phyloP scores from a whole-genome alignment of 768 basidiomycete genomes.

The Tephrocybe rancida region DNA sequence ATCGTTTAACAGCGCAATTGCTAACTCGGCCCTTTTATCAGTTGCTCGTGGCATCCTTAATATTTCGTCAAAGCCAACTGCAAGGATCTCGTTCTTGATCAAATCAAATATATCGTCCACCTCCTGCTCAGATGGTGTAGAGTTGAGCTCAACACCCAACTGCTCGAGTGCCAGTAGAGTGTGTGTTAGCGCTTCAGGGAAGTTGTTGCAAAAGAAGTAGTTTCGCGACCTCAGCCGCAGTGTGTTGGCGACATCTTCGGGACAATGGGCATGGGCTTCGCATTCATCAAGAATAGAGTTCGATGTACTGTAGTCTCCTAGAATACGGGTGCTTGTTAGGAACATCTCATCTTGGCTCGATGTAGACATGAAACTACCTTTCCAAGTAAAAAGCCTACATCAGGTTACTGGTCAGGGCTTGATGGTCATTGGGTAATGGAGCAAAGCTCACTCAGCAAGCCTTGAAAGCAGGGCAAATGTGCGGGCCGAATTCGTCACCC shows the following conservation, averaged over 20 bases:
- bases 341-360: neutral
- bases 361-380: constrained; percentile 45
- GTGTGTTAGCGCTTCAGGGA: constrained; percentile 56
- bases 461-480: constrained; percentile 58
- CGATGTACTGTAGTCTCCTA: constrained; percentile 58
- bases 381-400: constrained; percentile 63
- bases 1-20: constrained; percentile 68
- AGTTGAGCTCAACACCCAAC: constrained; percentile 63
- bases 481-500: constrained; percentile 47
- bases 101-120: constrained; percentile 69
- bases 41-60: constrained; percentile 61
- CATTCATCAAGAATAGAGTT: constrained; percentile 59
- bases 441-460: constrained; percentile 58
- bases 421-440: neutral
- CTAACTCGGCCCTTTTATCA: constrained; percentile 61
- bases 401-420: neutral
- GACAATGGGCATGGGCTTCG: constrained; percentile 43
- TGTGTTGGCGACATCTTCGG: constrained; percentile 58
- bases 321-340: constrained; percentile 3
- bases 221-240: constrained; percentile 65
- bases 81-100: constrained; percentile 71
- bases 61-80: constrained; percentile 71
- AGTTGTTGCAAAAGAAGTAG: constrained; percentile 62
- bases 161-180: constrained; percentile 60
- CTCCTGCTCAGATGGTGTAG: constrained; percentile 51